Conservation (phyloP, 768 basidiomycete genomes). For the Pleurotus cornucopiae region DNA sequence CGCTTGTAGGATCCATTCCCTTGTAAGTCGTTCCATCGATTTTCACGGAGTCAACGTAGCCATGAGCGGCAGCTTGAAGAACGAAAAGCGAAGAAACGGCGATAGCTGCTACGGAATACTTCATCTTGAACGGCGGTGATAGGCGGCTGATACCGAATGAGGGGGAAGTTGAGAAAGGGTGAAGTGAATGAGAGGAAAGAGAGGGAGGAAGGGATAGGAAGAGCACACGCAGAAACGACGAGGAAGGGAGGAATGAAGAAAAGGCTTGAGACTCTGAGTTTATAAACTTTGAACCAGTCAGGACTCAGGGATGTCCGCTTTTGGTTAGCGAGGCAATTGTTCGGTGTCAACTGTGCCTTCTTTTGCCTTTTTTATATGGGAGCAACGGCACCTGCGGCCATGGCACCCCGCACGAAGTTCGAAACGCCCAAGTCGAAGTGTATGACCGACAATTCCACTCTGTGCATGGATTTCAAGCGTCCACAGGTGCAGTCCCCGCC, state of each 20-base stretch:
- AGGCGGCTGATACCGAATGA: neutral
- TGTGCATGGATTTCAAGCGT: no score
- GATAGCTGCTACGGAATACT: conserved; percentile 2
- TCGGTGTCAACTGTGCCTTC: conserved; percentile 3
- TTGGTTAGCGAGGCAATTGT: neutral
- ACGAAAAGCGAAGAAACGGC: conserved; percentile 3
- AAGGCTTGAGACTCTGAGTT: neutral
- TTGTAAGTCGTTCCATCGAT: conserved; percentile 34
- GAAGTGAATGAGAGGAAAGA: neutral
- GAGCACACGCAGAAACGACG: conserved; percentile 2
- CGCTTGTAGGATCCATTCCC: conserved; percentile 28
- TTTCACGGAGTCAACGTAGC: conserved; percentile 33
- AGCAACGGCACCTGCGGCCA: conserved; percentile 1
- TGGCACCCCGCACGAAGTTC: neutral
- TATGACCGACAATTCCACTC: neutral
- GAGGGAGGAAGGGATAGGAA: neutral
- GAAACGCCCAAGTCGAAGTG: neutral
- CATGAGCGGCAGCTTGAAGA: conserved; percentile 36
- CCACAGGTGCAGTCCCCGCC: neutral
- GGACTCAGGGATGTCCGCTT: conserved; percentile 7
- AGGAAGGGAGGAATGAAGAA: conserved; percentile 5
- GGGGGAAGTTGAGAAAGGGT: neutral
- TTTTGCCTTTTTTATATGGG: neutral
- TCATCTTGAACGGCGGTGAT: neutral
- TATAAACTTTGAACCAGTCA: neutral